These are phyloP conservation scores for Umbilicus rupestris DNA, from an alignment of 164 flowering plant genomes.

Conservation along the genomic window DNA sequence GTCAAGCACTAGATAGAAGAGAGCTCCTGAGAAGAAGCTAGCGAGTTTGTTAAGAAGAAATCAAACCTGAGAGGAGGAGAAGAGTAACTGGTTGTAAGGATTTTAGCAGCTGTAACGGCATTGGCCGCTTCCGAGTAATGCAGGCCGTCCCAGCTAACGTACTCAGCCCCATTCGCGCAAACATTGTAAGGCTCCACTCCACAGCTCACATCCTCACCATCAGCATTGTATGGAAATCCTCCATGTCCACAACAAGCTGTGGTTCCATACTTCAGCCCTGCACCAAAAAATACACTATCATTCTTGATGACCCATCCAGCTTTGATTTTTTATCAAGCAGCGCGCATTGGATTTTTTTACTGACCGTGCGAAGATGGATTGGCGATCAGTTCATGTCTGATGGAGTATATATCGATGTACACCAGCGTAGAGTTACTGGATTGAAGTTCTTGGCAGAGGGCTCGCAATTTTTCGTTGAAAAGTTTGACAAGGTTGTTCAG, in stretches of 20 bases:
- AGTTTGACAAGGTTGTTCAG: constrained; percentile 31
- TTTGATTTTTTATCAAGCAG: background rate
- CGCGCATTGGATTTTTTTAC: background rate
- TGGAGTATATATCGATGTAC: constrained; percentile 35
- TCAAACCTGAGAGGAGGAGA: background rate
- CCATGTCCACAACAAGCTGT: constrained; percentile 51
- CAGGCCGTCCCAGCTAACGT: constrained; percentile 54
- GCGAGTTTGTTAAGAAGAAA: background rate
- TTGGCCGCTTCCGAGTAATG: constrained; percentile 38
- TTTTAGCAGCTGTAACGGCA: background rate
- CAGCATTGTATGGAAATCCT: constrained; percentile 52
- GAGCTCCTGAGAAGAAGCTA: background rate
- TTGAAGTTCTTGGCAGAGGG: constrained; percentile 23
- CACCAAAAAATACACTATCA: too few relatives aligned
- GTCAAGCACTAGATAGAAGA: background rate
- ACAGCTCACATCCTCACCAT: constrained; percentile 21
- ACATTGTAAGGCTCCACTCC: constrained; percentile 24
- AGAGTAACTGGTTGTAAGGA: background rate
- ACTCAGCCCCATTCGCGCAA: constrained; percentile 26
- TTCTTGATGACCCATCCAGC: background rate
- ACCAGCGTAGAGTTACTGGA: constrained; percentile 30
- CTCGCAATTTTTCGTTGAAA: constrained; percentile 25
- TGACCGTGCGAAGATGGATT: constrained; percentile 32
- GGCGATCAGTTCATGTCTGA: constrained; percentile 36
- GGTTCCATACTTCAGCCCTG: constrained; percentile 46